A percentile compares a stretch with the other conserved stretches of the same genome.
These are phyloP conservation scores for Blastomyces gilchristii DNA, from an alignment of 2,329 filamentous ascomycete genomes.

Conservation along the genomic window DNA sequence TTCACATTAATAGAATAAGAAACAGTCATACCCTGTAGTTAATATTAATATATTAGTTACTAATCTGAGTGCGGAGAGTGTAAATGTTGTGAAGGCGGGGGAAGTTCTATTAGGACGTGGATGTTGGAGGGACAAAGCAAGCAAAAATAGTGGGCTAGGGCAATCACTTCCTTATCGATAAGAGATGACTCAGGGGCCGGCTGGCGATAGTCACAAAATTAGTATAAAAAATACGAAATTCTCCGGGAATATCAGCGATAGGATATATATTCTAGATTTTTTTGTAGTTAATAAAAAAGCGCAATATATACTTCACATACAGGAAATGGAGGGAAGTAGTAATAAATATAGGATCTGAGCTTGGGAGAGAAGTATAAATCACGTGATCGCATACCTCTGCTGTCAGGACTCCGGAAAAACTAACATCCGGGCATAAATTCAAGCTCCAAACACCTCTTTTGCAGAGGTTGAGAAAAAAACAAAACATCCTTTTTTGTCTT, in stretches of 20 bases:
- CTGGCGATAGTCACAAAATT: neutral
- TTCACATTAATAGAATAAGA: neutral
- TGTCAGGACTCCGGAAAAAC: neutral
- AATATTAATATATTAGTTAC: neutral
- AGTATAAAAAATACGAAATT: neutral
- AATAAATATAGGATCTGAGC: too few species aligned
- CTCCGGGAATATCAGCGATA: neutral
- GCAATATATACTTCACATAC: neutral
- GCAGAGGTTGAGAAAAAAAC: neutral
- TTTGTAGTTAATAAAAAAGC: neutral
- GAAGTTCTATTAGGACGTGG: neutral
- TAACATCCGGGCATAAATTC: neutral
- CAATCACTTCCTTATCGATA: neutral
- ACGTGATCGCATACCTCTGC: too few species aligned
- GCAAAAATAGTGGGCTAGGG: conserved; percentile 4
- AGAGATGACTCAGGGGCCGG: neutral
- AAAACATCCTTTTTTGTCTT: neutral
- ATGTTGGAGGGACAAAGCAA: neutral
- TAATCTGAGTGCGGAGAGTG: neutral
- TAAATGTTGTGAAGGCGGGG: neutral
- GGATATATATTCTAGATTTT: neutral
- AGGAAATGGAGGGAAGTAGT: too few species aligned
- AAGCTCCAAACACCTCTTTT: neutral
- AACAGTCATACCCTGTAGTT: neutral
- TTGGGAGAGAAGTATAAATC: too few species aligned